Evolutionary conservation across 2,329 filamentous ascomycete species (phyloP).

Genomic region (Pseudodiploospora longispora): DNA sequence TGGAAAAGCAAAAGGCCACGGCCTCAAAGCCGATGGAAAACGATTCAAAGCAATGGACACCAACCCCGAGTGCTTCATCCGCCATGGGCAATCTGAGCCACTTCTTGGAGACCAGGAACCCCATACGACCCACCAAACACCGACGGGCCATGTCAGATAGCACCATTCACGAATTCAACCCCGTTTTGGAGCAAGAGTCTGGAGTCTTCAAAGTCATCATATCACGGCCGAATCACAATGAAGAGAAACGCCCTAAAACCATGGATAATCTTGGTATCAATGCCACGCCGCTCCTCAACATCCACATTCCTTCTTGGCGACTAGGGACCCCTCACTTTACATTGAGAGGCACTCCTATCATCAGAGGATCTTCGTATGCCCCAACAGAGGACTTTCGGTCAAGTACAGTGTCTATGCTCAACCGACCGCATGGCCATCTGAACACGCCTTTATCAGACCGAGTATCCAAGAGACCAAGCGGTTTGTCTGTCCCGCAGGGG

Average conservation of each 20-base stretch:
- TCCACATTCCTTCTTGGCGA: conserved; percentile 76
- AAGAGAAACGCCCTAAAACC: conserved; percentile 52
- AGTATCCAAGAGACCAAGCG: conserved; percentile 28
- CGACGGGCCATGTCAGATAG: conserved; percentile 69
- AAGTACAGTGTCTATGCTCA: conserved; percentile 47
- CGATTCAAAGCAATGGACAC: conserved; percentile 33
- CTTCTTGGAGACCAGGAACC: conserved; percentile 20
- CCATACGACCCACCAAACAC: conserved; percentile 28
- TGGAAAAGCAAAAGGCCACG: conserved; percentile 19
- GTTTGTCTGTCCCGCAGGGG: conserved; percentile 29
- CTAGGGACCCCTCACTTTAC: conserved; percentile 79
- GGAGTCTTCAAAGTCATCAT: conserved; percentile 76
- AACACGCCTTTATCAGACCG: conserved; percentile 17
- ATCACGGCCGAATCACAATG: conserved; percentile 51
- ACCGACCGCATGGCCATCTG: conserved; percentile 25
- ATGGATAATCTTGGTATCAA: conserved; percentile 45
- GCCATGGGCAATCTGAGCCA: conserved; percentile 20
- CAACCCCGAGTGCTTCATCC: conserved; percentile 16
- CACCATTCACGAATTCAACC: conserved; percentile 57
- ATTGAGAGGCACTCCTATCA: conserved; percentile 62
- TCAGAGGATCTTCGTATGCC: conserved; percentile 74
- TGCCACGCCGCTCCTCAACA: conserved; percentile 52
- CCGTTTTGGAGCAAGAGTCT: conserved; percentile 45
- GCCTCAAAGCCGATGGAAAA: conserved; percentile 11
- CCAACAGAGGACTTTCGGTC: conserved; percentile 64